Evolutionary conservation across 306 rosid genomes (phyloP).

Genomic region (barrel medic (Medicago truncatula)): DNA sequence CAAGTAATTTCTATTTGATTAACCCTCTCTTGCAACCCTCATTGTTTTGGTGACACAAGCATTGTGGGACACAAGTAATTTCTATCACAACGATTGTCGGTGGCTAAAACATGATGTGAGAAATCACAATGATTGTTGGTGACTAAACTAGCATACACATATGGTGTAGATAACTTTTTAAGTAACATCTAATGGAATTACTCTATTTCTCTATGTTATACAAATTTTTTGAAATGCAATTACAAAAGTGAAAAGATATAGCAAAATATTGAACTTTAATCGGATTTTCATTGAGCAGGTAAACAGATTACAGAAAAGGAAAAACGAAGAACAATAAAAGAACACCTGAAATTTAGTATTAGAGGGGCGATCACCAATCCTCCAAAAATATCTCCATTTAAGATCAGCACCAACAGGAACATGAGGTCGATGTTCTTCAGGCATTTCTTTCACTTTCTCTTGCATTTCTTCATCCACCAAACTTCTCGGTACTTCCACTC

Average conservation of each 20-base stretch:
- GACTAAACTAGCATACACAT: no score
- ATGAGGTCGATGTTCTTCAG: slow-evolving; percentile 65
- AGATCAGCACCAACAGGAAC: slow-evolving; percentile 82
- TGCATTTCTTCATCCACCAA: slow-evolving; percentile 90
- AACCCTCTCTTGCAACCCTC: not conserved
- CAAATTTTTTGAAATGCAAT: not conserved
- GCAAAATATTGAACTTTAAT: no score
- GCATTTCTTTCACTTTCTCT: slow-evolving; percentile 74
- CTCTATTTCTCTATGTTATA: no score
- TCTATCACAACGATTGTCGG: no score
- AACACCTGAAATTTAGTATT: slow-evolving; percentile 81
- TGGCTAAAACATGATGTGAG: no score
- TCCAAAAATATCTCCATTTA: slow-evolving; percentile 97
- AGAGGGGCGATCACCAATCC: slow-evolving; percentile 89
- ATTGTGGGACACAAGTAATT: no score
- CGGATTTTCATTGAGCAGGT: no score
- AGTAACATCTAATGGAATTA: no score
- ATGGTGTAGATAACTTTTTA: no score
- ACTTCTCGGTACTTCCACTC: slow-evolving; percentile 90
- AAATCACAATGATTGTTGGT: no score
- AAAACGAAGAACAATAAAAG: not conserved
- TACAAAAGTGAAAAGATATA: no score
- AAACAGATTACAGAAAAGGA: not conserved
- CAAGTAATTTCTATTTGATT: not conserved
- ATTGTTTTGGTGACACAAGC: no score